These are phyloP conservation scores for Citrus medica DNA, from an alignment of 345 rosid species.

Conservation along the genomic window DNA sequence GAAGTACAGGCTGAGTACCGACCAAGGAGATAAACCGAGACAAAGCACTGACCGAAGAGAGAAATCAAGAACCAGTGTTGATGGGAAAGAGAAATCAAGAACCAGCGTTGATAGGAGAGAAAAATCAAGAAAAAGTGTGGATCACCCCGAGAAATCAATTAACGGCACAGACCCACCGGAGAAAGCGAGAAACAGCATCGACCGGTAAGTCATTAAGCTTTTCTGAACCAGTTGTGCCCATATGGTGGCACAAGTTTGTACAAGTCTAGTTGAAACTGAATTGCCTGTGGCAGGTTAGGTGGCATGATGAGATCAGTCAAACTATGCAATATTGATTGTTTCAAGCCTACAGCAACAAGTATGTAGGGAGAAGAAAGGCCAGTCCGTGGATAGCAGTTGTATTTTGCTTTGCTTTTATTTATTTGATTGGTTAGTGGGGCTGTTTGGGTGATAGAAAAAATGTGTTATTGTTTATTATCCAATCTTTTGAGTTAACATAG, in stretches of 20 bases:
- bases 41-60: constrained; percentile 45
- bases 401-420: constrained; percentile 16
- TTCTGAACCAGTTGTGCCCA: background rate
- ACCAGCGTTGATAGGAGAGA: constrained; percentile 54
- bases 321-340: constrained; percentile 88
- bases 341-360: constrained; percentile 68
- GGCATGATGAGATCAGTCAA: constrained; percentile 83
- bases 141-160: constrained; percentile 40
- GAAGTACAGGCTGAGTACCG: constrained; percentile 45
- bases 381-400: constrained; percentile 21
- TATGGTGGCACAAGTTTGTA: background rate
- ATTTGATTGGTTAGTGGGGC: constrained; percentile 17
- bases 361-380: constrained; percentile 29
- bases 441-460: constrained; percentile 25
- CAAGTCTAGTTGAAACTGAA: background rate
- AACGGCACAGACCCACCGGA: constrained; percentile 45
- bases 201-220: constrained; percentile 46
- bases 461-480: constrained; percentile 9
- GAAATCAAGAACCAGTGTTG: constrained; percentile 52
- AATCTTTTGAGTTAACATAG: constrained; percentile 15
- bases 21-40: constrained; percentile 61
- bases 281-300: constrained; percentile 63
- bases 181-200: constrained; percentile 73
- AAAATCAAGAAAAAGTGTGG: constrained; percentile 41
- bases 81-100: constrained; percentile 56